Conservation (phyloP, 1,284 basidiomycete genomes). For the Rhodotorula sp. region DNA sequence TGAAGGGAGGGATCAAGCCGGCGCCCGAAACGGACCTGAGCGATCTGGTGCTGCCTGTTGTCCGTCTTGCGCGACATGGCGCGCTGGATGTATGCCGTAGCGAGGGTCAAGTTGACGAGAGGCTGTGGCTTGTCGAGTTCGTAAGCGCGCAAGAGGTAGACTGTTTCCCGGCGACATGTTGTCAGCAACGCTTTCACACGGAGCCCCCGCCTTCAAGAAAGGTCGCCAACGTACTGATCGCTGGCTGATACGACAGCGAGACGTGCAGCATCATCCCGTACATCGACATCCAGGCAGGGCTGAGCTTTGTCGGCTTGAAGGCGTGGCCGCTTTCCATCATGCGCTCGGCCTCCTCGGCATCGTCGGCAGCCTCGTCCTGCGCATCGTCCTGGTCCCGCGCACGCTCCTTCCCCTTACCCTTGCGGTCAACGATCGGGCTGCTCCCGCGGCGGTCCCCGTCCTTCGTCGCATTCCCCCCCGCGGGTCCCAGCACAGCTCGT, state of each 20-base stretch:
- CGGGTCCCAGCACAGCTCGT: not conserved
- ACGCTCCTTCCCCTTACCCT: conserved; percentile 19
- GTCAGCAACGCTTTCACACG: not conserved
- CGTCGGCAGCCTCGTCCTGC: conserved; percentile 23
- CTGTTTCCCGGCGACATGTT: conserved; percentile 51
- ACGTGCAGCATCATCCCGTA: conserved; percentile 84
- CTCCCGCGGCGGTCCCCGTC: not conserved
- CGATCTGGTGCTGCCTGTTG: conserved; percentile 82
- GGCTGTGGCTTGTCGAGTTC: conserved; percentile 80
- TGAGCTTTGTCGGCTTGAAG: conserved; percentile 62
- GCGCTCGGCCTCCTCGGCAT: conserved; percentile 19
- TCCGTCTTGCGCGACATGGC: conserved; percentile 91
- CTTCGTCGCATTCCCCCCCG: not conserved
- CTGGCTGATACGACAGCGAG: conserved; percentile 82
- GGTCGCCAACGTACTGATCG: conserved; percentile 67
- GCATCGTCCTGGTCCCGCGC: conserved; percentile 11
- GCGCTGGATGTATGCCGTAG: conserved; percentile 78
- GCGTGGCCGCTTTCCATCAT: conserved; percentile 4
- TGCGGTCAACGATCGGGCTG: conserved; percentile 4
- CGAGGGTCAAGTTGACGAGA: conserved; percentile 75
- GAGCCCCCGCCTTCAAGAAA: not conserved
- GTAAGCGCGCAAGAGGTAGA: conserved; percentile 83
- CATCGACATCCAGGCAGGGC: conserved; percentile 70
- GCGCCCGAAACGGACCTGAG: conserved; percentile 58
- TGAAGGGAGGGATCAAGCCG: conserved; percentile 28